phyloP scores from a whole-genome alignment of 1,284 basidiomycete species.

The Puccinia horiana region DNA sequence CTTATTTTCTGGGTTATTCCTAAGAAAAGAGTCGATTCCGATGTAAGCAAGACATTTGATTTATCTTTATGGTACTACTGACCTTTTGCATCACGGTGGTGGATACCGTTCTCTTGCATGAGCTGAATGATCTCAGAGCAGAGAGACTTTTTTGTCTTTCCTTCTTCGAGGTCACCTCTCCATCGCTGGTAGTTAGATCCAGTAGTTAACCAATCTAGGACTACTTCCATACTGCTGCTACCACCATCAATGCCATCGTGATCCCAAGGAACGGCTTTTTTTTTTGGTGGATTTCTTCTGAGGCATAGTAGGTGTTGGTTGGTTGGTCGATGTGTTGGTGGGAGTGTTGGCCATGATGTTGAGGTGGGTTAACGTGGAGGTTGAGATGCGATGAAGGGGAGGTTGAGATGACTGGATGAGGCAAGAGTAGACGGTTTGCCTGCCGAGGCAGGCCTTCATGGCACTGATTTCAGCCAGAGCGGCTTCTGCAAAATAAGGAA shows the following conservation, averaged over 20 bases:
- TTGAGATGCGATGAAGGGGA: too few species aligned
- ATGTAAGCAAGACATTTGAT: neutral
- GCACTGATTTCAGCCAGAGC: too few species aligned
- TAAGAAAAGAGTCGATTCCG: neutral
- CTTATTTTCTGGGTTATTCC: constrained; percentile 15
- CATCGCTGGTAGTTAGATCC: neutral
- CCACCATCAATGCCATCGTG: neutral
- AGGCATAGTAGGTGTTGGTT: too few species aligned
- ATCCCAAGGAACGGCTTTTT: neutral
- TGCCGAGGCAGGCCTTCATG: too few species aligned
- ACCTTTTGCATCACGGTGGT: constrained; percentile 55
- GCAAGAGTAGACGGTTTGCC: too few species aligned
- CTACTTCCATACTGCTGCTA: neutral
- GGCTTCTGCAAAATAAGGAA: too few species aligned
- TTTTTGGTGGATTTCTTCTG: neutral
- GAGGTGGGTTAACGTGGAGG: too few species aligned
- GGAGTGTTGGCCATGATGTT: too few species aligned
- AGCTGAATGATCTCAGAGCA: neutral
- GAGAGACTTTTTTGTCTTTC: neutral
- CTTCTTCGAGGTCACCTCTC: neutral
- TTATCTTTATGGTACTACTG: constrained; percentile 50
- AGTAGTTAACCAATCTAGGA: too few species aligned
- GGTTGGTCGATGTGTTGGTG: too few species aligned
- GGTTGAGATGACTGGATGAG: too few species aligned
- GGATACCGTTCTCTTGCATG: constrained; percentile 55